Conservation (phyloP, 331 rosid species). For the Pyracantha coccinea region DNA sequence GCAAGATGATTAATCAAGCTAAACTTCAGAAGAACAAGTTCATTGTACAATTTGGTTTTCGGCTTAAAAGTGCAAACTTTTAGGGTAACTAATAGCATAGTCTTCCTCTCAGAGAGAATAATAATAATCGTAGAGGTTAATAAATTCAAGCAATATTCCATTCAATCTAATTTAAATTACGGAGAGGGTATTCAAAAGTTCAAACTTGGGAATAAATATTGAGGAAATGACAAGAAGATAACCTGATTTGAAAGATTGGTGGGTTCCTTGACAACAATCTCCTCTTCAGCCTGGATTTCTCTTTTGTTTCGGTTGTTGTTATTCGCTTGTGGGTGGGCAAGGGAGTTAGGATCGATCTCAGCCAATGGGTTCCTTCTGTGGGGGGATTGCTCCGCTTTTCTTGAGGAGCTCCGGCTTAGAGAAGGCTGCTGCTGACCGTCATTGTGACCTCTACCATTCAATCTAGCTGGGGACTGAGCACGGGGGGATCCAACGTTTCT, state of each 20-base stretch:
- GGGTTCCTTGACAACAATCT: conserved; percentile 12
- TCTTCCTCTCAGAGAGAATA: too few species aligned
- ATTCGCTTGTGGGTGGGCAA: conserved; percentile 33
- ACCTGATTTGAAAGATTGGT: conserved; percentile 35
- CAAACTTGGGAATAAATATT: not conserved
- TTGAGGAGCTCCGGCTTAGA: conserved; percentile 76
- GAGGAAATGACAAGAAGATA: not conserved
- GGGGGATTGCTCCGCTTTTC: conserved; percentile 81
- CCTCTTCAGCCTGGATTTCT: conserved; percentile 36
- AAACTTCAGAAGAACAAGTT: not conserved
- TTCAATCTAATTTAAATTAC: not conserved
- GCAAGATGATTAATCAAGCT: conserved; percentile 3
- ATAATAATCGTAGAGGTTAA: too few species aligned
- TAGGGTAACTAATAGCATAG: not conserved
- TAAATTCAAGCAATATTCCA: too few species aligned
- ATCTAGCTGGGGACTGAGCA: conserved; percentile 66
- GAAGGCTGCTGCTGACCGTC: conserved; percentile 44
- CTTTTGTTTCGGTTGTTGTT: conserved; percentile 38
- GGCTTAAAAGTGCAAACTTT: not conserved
- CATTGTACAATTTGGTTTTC: not conserved
- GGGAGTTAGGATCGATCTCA: conserved; percentile 60
- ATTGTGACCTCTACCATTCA: conserved; percentile 22
- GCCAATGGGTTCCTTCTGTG: conserved; percentile 63
- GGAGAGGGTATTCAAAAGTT: not conserved
- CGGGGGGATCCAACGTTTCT: conserved; percentile 78